A percentile compares a stretch with the other conserved stretches of the same genome.
phyloP scores from a whole-genome alignment of 306 rosid genomes.

The Lablab purpureus region DNA sequence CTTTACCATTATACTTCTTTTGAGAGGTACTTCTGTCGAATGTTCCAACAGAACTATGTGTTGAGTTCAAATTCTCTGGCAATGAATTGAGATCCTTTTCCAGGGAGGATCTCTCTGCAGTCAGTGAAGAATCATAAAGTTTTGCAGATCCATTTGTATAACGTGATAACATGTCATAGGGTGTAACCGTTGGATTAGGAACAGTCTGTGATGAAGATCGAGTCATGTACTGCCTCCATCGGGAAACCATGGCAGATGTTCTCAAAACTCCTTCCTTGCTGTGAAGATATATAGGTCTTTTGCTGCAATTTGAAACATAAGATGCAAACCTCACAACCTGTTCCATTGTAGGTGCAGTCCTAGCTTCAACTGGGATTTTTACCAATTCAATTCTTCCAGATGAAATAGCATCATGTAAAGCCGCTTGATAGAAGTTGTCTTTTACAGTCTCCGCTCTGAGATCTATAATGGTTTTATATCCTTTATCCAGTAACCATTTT shows the following conservation, averaged over 20 bases:
- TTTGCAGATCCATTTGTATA: constrained; percentile 51
- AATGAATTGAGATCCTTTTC: constrained; percentile 50
- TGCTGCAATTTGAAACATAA: constrained; percentile 75
- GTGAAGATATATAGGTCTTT: constrained; percentile 85
- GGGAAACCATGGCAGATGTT: constrained; percentile 93
- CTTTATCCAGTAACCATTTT: constrained; percentile 79
- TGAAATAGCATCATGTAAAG: constrained; percentile 67
- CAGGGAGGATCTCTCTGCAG: constrained; percentile 45
- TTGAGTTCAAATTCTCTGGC: constrained; percentile 48
- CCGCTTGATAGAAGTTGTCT: constrained; percentile 69
- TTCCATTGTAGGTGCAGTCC: constrained; percentile 90
- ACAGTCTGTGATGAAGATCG: constrained; percentile 58
- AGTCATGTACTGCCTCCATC: constrained; percentile 85
- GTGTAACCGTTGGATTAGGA: constrained; percentile 53
- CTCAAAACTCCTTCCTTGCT: constrained; percentile 92
- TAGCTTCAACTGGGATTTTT: constrained; percentile 83
- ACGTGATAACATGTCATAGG: constrained; percentile 47
- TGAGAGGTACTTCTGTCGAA: constrained; percentile 34
- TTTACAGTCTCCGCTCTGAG: constrained; percentile 81
- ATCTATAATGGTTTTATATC: constrained; percentile 85
- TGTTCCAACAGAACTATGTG: constrained; percentile 48
- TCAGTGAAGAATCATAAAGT: constrained; percentile 47
- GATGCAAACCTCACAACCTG: constrained; percentile 85
- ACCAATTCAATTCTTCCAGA: constrained; percentile 76
- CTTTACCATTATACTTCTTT: constrained; percentile 42